A percentile compares a stretch with the other conserved stretches of the same genome.
phyloP scores from a whole-genome alignment of 108 stramenopile genomes.

The Pseudonitzschia pungens region DNA sequence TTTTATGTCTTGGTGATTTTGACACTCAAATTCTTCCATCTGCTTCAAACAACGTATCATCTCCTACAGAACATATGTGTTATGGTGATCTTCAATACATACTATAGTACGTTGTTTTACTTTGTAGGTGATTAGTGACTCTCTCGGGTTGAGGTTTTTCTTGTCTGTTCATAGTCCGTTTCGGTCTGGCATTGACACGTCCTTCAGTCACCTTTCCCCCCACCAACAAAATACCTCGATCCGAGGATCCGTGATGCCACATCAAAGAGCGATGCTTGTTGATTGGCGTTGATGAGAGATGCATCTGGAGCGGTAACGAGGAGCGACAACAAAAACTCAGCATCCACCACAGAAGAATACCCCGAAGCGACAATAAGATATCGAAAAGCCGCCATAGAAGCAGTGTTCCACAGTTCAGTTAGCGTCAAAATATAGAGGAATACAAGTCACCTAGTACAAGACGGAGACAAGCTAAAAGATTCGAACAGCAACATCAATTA shows the following conservation, averaged over 20 bases:
- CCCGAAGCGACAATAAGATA: not conserved
- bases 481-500: not conserved
- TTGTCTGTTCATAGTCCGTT: not conserved
- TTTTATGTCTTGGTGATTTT: no score
- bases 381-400: not conserved
- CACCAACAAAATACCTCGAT: slow-evolving; percentile 4
- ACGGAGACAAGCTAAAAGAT: not conserved
- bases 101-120: no score
- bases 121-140: no score
- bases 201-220: not conserved
- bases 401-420: not conserved
- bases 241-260: not conserved
- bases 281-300: not conserved
- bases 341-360: not conserved
- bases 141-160: not conserved
- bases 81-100: no score
- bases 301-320: not conserved
- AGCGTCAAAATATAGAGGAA: not conserved
- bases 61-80: no score
- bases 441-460: not conserved
- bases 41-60: no score
- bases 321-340: not conserved
- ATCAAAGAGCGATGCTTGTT: not conserved
- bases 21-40: no score
- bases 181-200: slow-evolving; percentile 2